phyloP scores from a whole-genome alignment of 2,329 filamentous ascomycete genomes.

The Aspergillus sojae region DNA sequence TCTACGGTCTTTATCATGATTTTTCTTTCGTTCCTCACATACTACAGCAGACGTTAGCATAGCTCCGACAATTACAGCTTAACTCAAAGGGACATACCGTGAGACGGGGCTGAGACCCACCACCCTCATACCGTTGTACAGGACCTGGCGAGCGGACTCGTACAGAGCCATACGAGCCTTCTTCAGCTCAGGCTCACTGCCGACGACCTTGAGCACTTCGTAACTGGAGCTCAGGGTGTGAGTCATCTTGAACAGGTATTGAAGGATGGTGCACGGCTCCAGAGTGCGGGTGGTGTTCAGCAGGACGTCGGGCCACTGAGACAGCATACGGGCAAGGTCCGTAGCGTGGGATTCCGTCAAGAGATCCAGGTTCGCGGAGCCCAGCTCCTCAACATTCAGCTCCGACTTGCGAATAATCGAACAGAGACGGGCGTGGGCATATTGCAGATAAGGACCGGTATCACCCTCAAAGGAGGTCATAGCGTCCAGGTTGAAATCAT shows the following conservation, averaged over 20 bases:
- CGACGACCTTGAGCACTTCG: conserved; percentile 64
- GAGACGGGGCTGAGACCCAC: conserved; percentile 67
- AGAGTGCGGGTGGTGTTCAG: conserved; percentile 65
- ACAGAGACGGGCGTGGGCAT: conserved; percentile 63
- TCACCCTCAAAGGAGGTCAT: conserved; percentile 70
- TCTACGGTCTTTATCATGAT: conserved; percentile 7
- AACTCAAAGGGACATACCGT: conserved; percentile 42
- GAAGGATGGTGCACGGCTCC: conserved; percentile 68
- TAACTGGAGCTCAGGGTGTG: conserved; percentile 64
- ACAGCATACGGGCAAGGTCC: conserved; percentile 63
- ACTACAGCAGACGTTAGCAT: conserved; percentile 23
- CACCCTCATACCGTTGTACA: conserved; percentile 67
- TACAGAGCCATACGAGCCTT: conserved; percentile 65
- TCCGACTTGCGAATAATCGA: conserved; percentile 62
- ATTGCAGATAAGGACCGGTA: conserved; percentile 67
- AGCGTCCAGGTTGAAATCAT: conserved; percentile 66
- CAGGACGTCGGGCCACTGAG: conserved; percentile 67
- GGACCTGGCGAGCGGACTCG: conserved; percentile 62
- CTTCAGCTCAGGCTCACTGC: conserved; percentile 60
- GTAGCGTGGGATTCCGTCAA: conserved; percentile 64
- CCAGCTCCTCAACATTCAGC: conserved; percentile 50
- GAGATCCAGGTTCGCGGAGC: conserved; percentile 59
- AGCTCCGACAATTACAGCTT: neutral
- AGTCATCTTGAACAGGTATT: conserved; percentile 69
- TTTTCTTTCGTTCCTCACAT: conserved; percentile 28